These are phyloP conservation scores for Lodderomyces theae DNA, from an alignment of 1,139 yeast genomes.

Conservation along the genomic window DNA sequence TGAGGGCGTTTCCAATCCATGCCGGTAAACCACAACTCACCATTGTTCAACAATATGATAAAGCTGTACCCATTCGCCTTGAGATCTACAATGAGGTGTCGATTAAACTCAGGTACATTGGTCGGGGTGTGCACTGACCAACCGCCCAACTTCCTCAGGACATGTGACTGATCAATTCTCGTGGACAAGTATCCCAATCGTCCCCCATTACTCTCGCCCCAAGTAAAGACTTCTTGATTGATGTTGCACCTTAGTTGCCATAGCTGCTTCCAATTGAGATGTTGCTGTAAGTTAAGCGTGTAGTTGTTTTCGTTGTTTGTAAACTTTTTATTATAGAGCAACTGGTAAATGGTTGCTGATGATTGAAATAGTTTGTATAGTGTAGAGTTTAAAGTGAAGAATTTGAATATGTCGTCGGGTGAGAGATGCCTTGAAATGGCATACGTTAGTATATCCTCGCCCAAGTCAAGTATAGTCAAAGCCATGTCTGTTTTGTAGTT, in stretches of 20 bases:
- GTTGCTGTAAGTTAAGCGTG: constrained; percentile 42
- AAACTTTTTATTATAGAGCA: constrained; percentile 49
- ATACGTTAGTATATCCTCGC: constrained; percentile 45
- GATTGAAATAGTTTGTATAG: constrained; percentile 21
- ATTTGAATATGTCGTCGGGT: constrained; percentile 44
- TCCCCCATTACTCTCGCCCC: constrained; percentile 59
- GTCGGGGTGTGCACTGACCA: constrained; percentile 45
- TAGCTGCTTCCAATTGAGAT: constrained; percentile 50
- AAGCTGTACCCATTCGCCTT: constrained; percentile 71
- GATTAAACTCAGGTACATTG: constrained; percentile 29
- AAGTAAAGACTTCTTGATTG: constrained; percentile 50
- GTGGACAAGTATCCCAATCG: constrained; percentile 53
- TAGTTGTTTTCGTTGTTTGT: constrained; percentile 17
- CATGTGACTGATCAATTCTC: constrained; percentile 28
- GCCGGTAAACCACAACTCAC: constrained; percentile 56
- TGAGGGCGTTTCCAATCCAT: constrained; percentile 42
- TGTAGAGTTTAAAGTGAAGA: constrained; percentile 43
- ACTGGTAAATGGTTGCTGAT: constrained; percentile 43
- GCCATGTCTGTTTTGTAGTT: constrained; percentile 2
- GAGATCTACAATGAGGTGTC: constrained; percentile 48
- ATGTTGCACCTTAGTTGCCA: constrained; percentile 41
- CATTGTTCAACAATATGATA: constrained; percentile 53
- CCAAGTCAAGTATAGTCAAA: constrained; percentile 19
- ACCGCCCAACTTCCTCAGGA: constrained; percentile 24
- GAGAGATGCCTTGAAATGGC: constrained; percentile 37